Evolutionary conservation across 257 asterid genomes (phyloP), one percentile per base, ranked within the genome.

Genomic region (Solanum neorickii): DNA sequence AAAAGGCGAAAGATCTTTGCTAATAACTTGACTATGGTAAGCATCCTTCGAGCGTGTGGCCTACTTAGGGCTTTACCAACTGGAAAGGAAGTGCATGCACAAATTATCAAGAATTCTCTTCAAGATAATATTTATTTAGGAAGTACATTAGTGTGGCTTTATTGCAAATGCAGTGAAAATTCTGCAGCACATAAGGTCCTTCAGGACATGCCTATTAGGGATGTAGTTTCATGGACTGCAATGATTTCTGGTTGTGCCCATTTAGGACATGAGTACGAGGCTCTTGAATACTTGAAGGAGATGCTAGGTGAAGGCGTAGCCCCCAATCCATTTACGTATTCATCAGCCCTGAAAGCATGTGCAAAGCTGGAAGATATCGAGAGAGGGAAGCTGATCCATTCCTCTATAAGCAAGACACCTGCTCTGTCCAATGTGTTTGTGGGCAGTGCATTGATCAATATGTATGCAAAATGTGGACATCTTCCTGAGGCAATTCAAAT

Each of bases 211-310:
- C 96, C 97, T 2, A 90, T 92, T 84, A 93, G 94, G 90, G 98
- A 95, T 75, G 99, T 96, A 5, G 98, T 95, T 89, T 96, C 98
- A 5, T 96, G 99, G 99, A 96, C 99, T 47, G 92, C 98, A 6
- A 93, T 96, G 96, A 95, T 95, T 86, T 96, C 99, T 76, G 94
- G 96, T 25, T 96, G 98, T 86, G 94, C 98, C 39, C 90, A 84
- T 86, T 88, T 92, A 18, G 98, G 98, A 49, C 98, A 95, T 33
- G 98, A 96, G 91, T 82, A 90, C 9, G 98, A 95, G 89, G 98
- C 98, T 68, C 97, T 96, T 21, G 98, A 92, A 89, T 94, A 93
- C 94, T 84, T 96, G 86, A 94, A 93, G 84, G 93, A 93, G 75
- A 96, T 96, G 99, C 72, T 96, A 91, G 94, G 94, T 18, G 95